These are phyloP conservation scores for Phytophthora uliginosa DNA, from an alignment of 352 stramenopile species.

Conservation along the genomic window DNA sequence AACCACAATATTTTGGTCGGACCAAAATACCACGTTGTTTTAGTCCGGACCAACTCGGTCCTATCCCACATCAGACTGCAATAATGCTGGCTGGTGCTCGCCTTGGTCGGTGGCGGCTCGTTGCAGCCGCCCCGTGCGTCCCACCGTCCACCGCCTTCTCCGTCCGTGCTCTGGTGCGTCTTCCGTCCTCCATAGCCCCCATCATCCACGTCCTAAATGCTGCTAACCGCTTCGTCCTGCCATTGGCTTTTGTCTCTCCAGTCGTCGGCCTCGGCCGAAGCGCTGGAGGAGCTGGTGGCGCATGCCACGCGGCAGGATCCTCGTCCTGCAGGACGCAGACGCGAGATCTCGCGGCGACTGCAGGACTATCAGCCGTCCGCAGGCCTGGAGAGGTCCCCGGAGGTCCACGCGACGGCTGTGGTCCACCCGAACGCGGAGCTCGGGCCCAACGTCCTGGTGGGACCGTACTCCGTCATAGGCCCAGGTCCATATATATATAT, in stretches of 20 bases:
- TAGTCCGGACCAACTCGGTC: too few relatives aligned
- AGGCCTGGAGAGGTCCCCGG: constrained; percentile 11
- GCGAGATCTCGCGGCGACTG: constrained; percentile 7
- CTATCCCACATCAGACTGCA: too few relatives aligned
- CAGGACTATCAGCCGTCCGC: constrained; percentile 15
- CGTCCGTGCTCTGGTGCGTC: constrained; percentile 20
- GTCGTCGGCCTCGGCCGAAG: constrained; percentile 34
- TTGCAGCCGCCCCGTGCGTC: neutral
- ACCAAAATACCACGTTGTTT: too few relatives aligned
- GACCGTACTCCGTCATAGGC: constrained; percentile 79
- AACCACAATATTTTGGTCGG: too few relatives aligned
- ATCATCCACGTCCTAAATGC: neutral
- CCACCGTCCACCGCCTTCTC: neutral
- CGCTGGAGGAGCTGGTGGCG: constrained; percentile 64
- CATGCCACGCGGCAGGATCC: constrained; percentile 44
- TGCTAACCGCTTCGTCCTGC: neutral
- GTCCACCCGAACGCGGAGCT: constrained; percentile 73
- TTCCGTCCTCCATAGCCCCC: neutral
- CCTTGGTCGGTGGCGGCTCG: neutral
- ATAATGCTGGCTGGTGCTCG: constrained; percentile 20
- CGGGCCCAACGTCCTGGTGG: constrained; percentile 69
- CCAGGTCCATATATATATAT: constrained; percentile 46
- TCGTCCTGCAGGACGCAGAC: constrained; percentile 15
- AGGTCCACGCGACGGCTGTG: constrained; percentile 75
- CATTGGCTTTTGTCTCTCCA: neutral